Percentiles rank a stretch among this genome's conserved stretches.
These are phyloP conservation scores for Globisporangium paroecandrum DNA, from an alignment of 352 stramenopile species.

Conservation along the genomic window DNA sequence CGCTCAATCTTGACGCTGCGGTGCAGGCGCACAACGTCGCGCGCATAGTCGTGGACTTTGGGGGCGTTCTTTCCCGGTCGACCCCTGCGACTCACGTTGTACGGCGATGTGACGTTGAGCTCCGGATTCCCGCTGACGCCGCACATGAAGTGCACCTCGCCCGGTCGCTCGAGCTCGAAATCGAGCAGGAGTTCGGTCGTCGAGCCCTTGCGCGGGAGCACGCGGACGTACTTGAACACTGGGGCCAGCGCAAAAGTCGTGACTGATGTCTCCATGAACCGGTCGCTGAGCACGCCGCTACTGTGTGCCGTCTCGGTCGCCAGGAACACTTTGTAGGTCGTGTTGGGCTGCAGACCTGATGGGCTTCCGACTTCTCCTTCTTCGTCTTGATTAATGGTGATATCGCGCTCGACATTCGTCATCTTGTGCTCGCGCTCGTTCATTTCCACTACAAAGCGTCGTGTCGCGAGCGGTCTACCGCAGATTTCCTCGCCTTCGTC, in stretches of 20 bases:
- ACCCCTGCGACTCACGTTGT: slow-evolving; percentile 73
- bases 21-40: slow-evolving; percentile 52
- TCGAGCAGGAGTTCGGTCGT: slow-evolving; percentile 69
- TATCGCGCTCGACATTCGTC: slow-evolving; percentile 39
- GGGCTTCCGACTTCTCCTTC: background rate
- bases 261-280: slow-evolving; percentile 33
- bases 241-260: slow-evolving; percentile 45
- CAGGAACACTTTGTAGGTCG: slow-evolving; percentile 46
- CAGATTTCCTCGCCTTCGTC: background rate
- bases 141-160: slow-evolving; percentile 75
- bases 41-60: slow-evolving; percentile 56
- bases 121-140: slow-evolving; percentile 53
- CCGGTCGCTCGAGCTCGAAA: slow-evolving; percentile 50
- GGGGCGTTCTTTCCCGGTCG: slow-evolving; percentile 25
- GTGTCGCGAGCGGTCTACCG: slow-evolving; percentile 6
- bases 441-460: slow-evolving; percentile 22
- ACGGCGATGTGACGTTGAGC: slow-evolving; percentile 63
- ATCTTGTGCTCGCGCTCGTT: slow-evolving; percentile 32
- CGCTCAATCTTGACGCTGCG: slow-evolving; percentile 36
- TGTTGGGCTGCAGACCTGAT: slow-evolving; percentile 32
- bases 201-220: slow-evolving; percentile 59
- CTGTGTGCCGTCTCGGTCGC: slow-evolving; percentile 53
- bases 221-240: slow-evolving; percentile 36
- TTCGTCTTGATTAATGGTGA: background rate
- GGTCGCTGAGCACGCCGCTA: slow-evolving; percentile 54